Conservation (phyloP, 768 basidiomycete species). For the Amyloporia xantha region DNA sequence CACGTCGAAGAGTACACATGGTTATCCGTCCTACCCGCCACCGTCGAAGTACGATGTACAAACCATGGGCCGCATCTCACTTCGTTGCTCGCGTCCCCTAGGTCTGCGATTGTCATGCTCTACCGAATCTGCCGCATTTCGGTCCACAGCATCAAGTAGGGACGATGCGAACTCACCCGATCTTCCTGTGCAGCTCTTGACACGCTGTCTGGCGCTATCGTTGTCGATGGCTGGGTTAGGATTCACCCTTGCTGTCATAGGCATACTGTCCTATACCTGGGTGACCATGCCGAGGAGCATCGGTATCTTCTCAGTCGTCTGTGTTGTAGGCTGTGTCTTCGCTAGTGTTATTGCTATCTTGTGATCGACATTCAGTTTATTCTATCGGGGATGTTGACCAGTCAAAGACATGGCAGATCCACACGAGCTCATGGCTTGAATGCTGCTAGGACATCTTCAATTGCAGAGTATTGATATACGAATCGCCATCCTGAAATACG, state of each 20-base stretch:
- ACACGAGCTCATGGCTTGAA: too few species aligned
- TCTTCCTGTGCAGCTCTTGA: slow-evolving; percentile 4
- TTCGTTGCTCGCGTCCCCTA: not conserved
- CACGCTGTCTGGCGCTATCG: slow-evolving; percentile 14
- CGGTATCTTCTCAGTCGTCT: slow-evolving; percentile 16
- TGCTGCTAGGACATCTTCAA: too few species aligned
- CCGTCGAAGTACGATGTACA: not conserved
- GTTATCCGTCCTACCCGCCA: not conserved
- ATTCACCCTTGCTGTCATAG: slow-evolving; percentile 13
- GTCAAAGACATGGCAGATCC: too few species aligned
- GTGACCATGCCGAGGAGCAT: slow-evolving; percentile 14
- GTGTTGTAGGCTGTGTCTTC: slow-evolving; percentile 9
- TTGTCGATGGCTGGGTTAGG: slow-evolving; percentile 14
- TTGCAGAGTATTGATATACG: too few species aligned
- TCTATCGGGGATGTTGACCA: too few species aligned
- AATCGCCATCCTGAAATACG: not conserved
- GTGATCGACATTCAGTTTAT: too few species aligned
- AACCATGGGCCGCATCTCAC: not conserved
- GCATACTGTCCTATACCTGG: slow-evolving; percentile 18
- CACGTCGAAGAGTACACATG: not conserved
- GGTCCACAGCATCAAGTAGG: too few species aligned
- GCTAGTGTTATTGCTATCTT: not conserved
- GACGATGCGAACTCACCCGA: too few species aligned
- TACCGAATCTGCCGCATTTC: too few species aligned
- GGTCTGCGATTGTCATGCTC: too few species aligned